Base-by-base conservation (phyloP, 495 filamentous ascomycete genomes). In the Physcia stellaris region DNA sequence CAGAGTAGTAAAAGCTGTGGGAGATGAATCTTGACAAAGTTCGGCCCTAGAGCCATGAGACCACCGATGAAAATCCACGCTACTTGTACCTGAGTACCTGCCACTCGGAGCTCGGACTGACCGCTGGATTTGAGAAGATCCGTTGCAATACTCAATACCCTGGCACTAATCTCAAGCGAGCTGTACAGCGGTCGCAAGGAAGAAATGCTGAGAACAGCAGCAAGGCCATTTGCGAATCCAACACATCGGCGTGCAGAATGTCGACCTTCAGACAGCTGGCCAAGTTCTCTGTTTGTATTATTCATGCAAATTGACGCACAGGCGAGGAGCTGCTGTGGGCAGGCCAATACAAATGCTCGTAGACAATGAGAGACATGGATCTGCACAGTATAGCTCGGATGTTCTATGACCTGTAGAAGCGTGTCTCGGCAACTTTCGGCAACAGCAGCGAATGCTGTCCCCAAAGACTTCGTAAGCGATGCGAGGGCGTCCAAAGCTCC, bases 1-100 rank as follows among this genome's bases (percentile, higher is more conserved):
- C 90, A 99, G 10, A 99, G 67, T n/a, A 96, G 60, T 37, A 96
- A 77, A 32, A 99, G 63, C 56, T 96, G 90, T 2, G 88, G 88
- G 15, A 99, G 68, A 62, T 96, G 90, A 28, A 94, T 96, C 59
- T 99, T 99, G 58, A 96, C 88, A 55, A 99, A 99, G 54, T 93
- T 95, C 4, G 92, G 92, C 0, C 90, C 90, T 2, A 96, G 67
- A 5, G 87, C 83, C 92, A 96, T 96, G 18, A 99, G 60, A 0
- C 90, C 90, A 24, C 90, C 90, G 40, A 99, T 92, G 37, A 99
- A 59, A 30, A 93, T 93, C 90, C 90, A 99, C 15, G 90, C 88
- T 4, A 96, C 86, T 49, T 99, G 90, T 24, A 99, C 86, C 52
- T 99, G 90, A 12, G 85, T 93, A 48, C 81, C 81, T 13, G 88